A percentile compares a stretch with the other conserved stretches of the same genome.
Evolutionary conservation across 768 basidiomycete genomes (phyloP).

Genomic region (Rhodocollybia butyracea): DNA sequence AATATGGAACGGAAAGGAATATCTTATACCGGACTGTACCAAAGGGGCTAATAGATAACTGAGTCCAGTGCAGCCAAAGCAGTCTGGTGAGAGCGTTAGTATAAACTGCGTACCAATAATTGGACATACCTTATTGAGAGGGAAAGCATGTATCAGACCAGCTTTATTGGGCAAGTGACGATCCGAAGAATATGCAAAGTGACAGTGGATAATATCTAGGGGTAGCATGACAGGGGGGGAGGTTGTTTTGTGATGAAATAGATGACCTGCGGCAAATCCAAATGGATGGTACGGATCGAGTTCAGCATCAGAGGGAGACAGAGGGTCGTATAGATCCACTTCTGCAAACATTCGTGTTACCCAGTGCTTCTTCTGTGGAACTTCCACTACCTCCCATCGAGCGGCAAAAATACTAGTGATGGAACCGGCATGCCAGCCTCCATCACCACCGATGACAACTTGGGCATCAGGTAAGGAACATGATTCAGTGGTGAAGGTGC

Average conservation of each 20-base stretch:
- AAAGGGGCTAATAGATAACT: no score
- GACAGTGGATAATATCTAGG: not conserved
- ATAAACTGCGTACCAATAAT: no score
- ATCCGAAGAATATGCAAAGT: constrained; percentile 1
- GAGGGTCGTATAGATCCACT: not conserved
- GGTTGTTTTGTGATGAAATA: constrained; percentile 9
- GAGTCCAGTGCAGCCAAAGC: no score
- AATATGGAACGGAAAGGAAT: no score
- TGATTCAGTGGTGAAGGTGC: not conserved
- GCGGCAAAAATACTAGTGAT: constrained; percentile 10
- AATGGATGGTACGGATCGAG: constrained; percentile 10
- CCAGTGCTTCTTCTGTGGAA: not conserved
- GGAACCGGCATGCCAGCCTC: constrained; percentile 7
- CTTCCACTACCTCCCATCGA: not conserved
- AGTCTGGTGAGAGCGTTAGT: no score
- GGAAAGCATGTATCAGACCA: no score
- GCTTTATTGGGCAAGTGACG: no score
- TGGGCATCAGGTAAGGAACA: constrained; percentile 4
- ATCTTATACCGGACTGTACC: no score
- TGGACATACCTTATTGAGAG: no score
- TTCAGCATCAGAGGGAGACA: not conserved
- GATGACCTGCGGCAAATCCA: constrained; percentile 10
- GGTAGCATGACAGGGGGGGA: not conserved
- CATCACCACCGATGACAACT: constrained; percentile 3
- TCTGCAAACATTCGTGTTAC: constrained; percentile 8